Evolutionary conservation across 495 filamentous ascomycete species (phyloP), one percentile per base, ranked within the genome.

Genomic region (Ramalina peruviana): DNA sequence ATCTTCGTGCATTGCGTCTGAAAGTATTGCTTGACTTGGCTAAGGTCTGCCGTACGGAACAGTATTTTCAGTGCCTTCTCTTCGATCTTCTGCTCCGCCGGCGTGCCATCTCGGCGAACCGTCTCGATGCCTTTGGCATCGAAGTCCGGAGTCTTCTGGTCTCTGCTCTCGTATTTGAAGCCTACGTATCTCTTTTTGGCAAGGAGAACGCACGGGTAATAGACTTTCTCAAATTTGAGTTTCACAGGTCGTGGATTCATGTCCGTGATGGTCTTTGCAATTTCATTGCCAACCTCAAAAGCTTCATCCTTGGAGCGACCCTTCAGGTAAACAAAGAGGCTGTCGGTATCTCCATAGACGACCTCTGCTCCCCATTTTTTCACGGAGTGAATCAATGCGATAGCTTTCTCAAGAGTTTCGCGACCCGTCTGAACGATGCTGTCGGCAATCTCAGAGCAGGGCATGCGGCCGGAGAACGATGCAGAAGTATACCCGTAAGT

Each of bases 71-170:
- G 72, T 4, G 86, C 86, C 57, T 88, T 93, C 67, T 97, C 92
- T 69, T 95, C 88, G 54, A 98, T 95, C 68, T 90, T 95, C 62
- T 97, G 93, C 63, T 94, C 86, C 1, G 90, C 92, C 0, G 89
- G 88, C 3, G 87, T 96, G 41, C 92, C 92, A 65, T 98, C 92
- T 48, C 92, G 78, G 9, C 92, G 78, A 23, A 98, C 89, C 0
- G 93, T 97, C 69, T 98, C 92, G 51, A 96, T 97, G 26, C 92
- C 92, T 61, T 98, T 98, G 40, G 93, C 92, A 60, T 98, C 92
- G 54, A 98, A 97, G 17, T 93, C 87, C 19, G 92, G 93, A 53
- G 85, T 79, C 17, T 63, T 70, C 61, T 98, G 90, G 16, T 74
- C 66, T 23, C 75, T 78, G 53, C 74, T 76, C 60, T 98, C 92